phyloP scores from a whole-genome alignment of 106 monocot genomes.

The Dendrobium chrysotoxum region DNA sequence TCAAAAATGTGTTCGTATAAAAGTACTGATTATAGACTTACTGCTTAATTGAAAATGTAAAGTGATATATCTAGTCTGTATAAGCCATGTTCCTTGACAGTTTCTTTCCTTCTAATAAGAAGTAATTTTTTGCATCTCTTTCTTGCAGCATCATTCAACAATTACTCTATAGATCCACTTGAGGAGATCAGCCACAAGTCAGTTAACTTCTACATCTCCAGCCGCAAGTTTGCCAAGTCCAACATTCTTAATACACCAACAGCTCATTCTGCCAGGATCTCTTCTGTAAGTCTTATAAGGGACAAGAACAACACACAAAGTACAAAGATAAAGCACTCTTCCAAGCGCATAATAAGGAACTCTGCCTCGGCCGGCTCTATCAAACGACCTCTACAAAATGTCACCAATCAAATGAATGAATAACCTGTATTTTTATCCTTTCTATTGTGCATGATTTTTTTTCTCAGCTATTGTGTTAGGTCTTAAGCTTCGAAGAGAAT shows the following conservation, averaged over 20 bases:
- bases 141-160: neutral
- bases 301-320: slow-evolving; percentile 18
- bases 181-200: slow-evolving; percentile 14
- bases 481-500: neutral
- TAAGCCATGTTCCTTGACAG: neutral
- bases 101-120: neutral
- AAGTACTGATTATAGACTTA: too few species aligned
- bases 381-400: slow-evolving; percentile 14
- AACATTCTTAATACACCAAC: neutral
- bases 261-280: neutral
- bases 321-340: slow-evolving; percentile 6
- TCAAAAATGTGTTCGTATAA: too few species aligned
- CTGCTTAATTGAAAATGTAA: too few species aligned
- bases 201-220: too few species aligned
- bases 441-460: neutral
- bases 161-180: neutral
- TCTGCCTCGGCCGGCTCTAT: neutral
- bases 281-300: neutral
- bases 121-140: neutral
- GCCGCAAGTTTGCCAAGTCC: neutral
- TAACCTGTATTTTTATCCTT: neutral
- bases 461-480: neutral
- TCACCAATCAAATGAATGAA: slow-evolving; percentile 3
- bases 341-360: neutral
- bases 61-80: neutral